phyloP scores from a whole-genome alignment of 768 basidiomycete species.

The Trametes cinnabarina region DNA sequence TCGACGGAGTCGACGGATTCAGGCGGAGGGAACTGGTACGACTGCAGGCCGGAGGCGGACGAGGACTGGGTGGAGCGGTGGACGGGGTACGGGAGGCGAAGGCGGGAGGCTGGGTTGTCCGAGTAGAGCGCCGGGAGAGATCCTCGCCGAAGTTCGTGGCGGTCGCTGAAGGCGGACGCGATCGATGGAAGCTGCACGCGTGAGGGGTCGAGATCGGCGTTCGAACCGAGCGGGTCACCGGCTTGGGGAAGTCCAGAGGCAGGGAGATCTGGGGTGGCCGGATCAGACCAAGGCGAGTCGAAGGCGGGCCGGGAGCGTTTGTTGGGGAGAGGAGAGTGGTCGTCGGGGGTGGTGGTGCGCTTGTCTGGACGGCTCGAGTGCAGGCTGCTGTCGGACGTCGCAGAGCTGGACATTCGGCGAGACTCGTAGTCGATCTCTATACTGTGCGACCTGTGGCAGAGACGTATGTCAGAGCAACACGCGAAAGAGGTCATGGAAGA shows the following conservation, averaged over 20 bases:
- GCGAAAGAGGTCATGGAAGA: too few relatives aligned
- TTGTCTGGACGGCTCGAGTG: constrained; percentile 63
- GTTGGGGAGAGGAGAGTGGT: constrained; percentile 47
- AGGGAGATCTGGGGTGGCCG: constrained; percentile 25
- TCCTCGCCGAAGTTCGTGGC: constrained; percentile 55
- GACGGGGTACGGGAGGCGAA: constrained; percentile 59
- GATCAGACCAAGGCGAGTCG: constrained; percentile 25
- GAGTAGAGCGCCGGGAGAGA: constrained; percentile 62
- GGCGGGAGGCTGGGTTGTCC: constrained; percentile 43
- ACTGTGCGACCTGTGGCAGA: constrained; percentile 36
- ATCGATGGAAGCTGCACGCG: constrained; percentile 74
- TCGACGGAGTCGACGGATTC: constrained; percentile 42
- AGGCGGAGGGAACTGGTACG: constrained; percentile 56
- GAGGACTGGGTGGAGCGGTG: constrained; percentile 35
- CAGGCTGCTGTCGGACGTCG: constrained; percentile 63
- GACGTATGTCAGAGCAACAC: constrained; percentile 9
- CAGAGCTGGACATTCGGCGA: constrained; percentile 79
- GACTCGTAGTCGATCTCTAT: constrained; percentile 56
- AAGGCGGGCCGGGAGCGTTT: constrained; percentile 45
- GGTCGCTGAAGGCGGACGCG: constrained; percentile 66
- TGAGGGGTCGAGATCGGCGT: constrained; percentile 42
- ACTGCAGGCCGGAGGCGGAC: constrained; percentile 36
- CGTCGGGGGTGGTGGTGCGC: constrained; percentile 52
- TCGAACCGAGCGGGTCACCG: constrained; percentile 30
- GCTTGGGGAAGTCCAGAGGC: constrained; percentile 24